Conservation (phyloP, 331 rosid genomes). For the Saraca asoca region DNA sequence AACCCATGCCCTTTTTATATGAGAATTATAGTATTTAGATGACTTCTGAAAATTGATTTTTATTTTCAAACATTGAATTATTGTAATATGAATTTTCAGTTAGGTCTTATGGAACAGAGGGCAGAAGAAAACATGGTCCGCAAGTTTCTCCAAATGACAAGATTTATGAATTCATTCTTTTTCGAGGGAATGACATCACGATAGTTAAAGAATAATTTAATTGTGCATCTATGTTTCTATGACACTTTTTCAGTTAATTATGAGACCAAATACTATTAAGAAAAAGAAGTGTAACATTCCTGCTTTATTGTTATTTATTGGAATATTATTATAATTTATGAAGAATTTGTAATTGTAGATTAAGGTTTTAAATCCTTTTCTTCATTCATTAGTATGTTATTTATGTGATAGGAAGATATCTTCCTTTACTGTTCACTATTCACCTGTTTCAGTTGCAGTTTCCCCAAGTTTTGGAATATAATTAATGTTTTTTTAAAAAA, state of each 20-base stretch:
- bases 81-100: slow-evolving; percentile 48
- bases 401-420: no score
- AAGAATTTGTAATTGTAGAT: no score
- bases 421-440: no score
- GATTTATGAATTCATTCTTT: slow-evolving; percentile 69
- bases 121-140: slow-evolving; percentile 62
- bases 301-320: no score
- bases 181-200: slow-evolving; percentile 68
- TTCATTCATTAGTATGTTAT: no score
- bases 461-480: no score
- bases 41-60: background rate
- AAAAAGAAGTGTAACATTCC: slow-evolving; percentile 1
- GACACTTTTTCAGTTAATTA: background rate
- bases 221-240: background rate
- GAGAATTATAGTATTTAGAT: slow-evolving; percentile 8
- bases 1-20: background rate
- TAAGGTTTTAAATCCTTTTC: no score
- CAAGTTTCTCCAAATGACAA: slow-evolving; percentile 67
- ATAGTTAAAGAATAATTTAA: no score
- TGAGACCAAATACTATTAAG: no score
- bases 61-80: slow-evolving; percentile 10
- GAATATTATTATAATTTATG: no score
- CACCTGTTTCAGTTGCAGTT: no score
- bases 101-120: slow-evolving; percentile 75
- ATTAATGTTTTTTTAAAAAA: no score